Conservation (phyloP, 306 rosid species). For the Vigna mungo region DNA sequence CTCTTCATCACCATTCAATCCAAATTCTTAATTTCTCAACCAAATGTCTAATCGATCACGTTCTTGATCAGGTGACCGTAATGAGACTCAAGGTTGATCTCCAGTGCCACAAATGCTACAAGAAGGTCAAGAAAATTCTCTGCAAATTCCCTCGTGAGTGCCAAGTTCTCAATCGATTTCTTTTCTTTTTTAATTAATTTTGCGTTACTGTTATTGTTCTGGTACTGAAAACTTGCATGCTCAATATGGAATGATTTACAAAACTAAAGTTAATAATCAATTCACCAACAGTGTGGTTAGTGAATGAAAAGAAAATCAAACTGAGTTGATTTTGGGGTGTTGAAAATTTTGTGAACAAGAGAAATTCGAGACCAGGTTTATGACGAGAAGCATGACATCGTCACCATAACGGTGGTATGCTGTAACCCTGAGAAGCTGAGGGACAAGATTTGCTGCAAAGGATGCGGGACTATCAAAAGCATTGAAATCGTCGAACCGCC, state of each 20-base stretch:
- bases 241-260: too few relatives aligned
- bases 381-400: slow-evolving; percentile 70
- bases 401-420: slow-evolving; percentile 72
- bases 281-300: not conserved
- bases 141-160: slow-evolving; percentile 82
- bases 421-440: slow-evolving; percentile 79
- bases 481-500: slow-evolving; percentile 73
- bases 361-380: slow-evolving; percentile 86
- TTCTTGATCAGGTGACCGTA: slow-evolving; percentile 50
- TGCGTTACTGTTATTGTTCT: too few relatives aligned
- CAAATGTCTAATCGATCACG: not conserved
- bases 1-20: too few relatives aligned
- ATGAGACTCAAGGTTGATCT: slow-evolving; percentile 83
- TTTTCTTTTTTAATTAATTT: too few relatives aligned
- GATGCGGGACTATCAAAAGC: slow-evolving; percentile 58
- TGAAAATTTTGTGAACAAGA: slow-evolving; percentile 58
- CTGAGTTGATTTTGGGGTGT: slow-evolving; percentile 45
- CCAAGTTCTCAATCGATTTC: not conserved
- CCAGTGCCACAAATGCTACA: slow-evolving; percentile 72
- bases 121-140: slow-evolving; percentile 78
- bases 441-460: slow-evolving; percentile 66
- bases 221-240: too few relatives aligned
- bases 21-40: not conserved
- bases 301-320: slow-evolving; percentile 23
- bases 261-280: too few relatives aligned